Evolutionary conservation across 306 rosid genomes (phyloP), one percentile per base, ranked within the genome.

Genomic region (Lathyrus oleraceus): DNA sequence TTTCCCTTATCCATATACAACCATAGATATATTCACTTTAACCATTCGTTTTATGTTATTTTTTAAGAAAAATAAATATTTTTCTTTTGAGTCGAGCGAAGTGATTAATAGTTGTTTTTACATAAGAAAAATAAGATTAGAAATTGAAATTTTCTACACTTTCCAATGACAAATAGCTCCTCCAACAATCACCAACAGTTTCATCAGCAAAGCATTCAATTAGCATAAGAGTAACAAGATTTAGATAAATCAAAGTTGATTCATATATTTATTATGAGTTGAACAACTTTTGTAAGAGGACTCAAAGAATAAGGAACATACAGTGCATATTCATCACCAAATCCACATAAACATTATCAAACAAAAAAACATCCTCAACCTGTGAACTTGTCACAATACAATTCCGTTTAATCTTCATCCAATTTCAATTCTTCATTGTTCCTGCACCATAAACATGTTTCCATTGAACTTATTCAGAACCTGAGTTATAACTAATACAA

Each of bases 361-460:
- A 53, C 30, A 21, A 8, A 21, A 20, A 42, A 53, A 21, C 60
- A 53, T 53, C 35, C 4, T 21, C 32, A 21, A 53, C 15, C 5
- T 10, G 3, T 21, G 32, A 53, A 53, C 1, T 20, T 53, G 15
- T 30, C 10, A 10, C 60, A 35, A 35, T 7, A 7, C 10, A 35
- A 35, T 53, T 53, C 3, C 6, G 32, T 11, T 21, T 21, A 2
- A 53, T 53, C 60, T 53, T 14, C 60, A 21, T 53, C 60, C 60
- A 4, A 15, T 53, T 11, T 28, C 1, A 9, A 62, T 73, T 58
- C 54, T 72, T 71, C 23, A 57, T 23, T 74, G 67, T 11, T 10
- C 75, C 80, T 81, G 77, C 66, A 77, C 0, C 48, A 73, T 11
- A 28, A 40, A 9, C 45, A 71, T 47, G 8, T 57, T 44, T 38